These are phyloP conservation scores for Petunia secreta DNA, from an alignment of 257 asterid genomes.

Conservation along the genomic window DNA sequence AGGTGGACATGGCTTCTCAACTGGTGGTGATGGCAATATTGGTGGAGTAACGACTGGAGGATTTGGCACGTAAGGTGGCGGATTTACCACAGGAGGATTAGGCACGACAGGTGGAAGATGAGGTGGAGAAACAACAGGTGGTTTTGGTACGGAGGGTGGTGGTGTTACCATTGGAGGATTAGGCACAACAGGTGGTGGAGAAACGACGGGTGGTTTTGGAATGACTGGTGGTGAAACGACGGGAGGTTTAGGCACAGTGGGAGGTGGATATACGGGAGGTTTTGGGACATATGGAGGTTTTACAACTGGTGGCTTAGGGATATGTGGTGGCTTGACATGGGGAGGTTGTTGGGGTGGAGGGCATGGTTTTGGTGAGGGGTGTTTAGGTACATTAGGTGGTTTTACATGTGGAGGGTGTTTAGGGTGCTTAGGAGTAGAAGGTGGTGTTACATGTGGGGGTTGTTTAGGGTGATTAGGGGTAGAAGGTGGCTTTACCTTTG, in stretches of 20 bases:
- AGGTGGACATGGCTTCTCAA: constrained; percentile 27
- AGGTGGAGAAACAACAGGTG: constrained; percentile 31
- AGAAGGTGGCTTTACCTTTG: constrained; percentile 22
- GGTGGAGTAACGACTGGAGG: constrained; percentile 24
- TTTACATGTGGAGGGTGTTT: constrained; percentile 24
- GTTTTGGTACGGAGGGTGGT: constrained; percentile 18
- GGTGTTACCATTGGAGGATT: constrained; percentile 31
- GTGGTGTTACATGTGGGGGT: constrained; percentile 26
- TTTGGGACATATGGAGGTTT: constrained; percentile 21
- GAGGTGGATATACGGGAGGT: constrained; percentile 38
- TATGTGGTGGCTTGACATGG: constrained; percentile 26
- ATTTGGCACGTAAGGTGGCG: constrained; percentile 23
- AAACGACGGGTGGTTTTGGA: constrained; percentile 32
- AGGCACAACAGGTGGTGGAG: constrained; percentile 33
- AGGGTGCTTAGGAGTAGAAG: constrained; percentile 20
- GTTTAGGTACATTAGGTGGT: constrained; percentile 27
- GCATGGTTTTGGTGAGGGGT: neutral
- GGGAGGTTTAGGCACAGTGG: constrained; percentile 45
- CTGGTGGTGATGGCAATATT: constrained; percentile 23
- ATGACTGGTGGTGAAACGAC: constrained; percentile 25
- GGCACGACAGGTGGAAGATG: constrained; percentile 13
- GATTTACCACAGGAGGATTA: neutral
- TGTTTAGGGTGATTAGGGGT: neutral
- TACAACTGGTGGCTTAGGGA: constrained; percentile 18
- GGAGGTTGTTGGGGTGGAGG: constrained; percentile 30